A percentile compares a stretch with the other conserved stretches of the same genome.
These are phyloP conservation scores for Tylopilus rubrobrunneus DNA, from an alignment of 768 basidiomycete genomes.

Conservation along the genomic window DNA sequence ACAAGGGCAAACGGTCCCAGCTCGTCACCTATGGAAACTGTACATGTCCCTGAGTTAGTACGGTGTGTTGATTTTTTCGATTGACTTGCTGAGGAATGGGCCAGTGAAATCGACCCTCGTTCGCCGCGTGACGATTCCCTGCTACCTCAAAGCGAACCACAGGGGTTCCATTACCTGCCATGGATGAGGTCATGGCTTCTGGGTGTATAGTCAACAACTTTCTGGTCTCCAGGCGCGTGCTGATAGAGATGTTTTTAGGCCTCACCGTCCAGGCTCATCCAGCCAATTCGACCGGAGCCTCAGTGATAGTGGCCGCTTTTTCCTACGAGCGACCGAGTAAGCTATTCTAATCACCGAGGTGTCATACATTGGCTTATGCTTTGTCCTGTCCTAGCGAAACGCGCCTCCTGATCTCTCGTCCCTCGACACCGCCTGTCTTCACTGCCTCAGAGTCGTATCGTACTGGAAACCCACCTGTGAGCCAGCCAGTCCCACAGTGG, in stretches of 20 bases:
- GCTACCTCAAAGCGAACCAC: conserved; percentile 21
- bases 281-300: conserved; percentile 16
- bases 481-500: conserved; percentile 29
- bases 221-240: background rate
- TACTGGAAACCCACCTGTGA: conserved; percentile 15
- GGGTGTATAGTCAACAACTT: conserved; percentile 11
- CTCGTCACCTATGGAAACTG: conserved; percentile 25
- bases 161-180: conserved; percentile 30
- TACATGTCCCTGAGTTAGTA: conserved; percentile 31
- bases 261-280: conserved; percentile 13
- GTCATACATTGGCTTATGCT: background rate
- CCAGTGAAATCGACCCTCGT: conserved; percentile 25
- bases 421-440: conserved; percentile 27
- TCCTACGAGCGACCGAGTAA: conserved; percentile 22
- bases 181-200: conserved; percentile 32
- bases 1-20: conserved; percentile 10
- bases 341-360: background rate
- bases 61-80: background rate
- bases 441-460: conserved; percentile 22
- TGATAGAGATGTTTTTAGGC: conserved; percentile 9
- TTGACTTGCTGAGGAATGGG: background rate
- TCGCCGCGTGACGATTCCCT: conserved; percentile 32
- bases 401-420: conserved; percentile 45
- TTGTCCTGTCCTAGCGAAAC: conserved; percentile 40
- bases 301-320: conserved; percentile 13